Base-by-base conservation (phyloP, 2,329 filamentous ascomycete species). In the Chrysoporthe puriensis region DNA sequence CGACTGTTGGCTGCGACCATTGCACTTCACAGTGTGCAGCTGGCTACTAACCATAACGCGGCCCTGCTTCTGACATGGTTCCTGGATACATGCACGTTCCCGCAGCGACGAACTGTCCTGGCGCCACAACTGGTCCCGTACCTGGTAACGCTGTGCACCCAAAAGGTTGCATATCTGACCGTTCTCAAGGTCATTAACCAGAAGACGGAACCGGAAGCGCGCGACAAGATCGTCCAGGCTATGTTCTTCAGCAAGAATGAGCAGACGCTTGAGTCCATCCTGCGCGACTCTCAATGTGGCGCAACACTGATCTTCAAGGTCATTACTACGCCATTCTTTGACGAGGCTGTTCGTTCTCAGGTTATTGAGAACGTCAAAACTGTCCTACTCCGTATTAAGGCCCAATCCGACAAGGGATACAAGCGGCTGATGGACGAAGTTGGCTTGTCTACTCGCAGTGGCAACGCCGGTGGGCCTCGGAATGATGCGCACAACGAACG, bases 361-460 rank as follows among this genome's bases (percentile, higher is more conserved):
- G 94, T 97, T 32, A 88, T 97, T 5, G 93, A 97, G 75, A 97
- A 94, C 68, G 93, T 99, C 63, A 93, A 95, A 76, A 93, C 89
- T 73, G 94, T 98, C 50, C 85, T 99, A 44, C 81, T 95, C 44
- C 91, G 91, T 74, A 90, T 98, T 79, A 97, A 97, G 82, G 95
- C 94, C 6, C 93, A 97, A 75, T 93, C 96, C 18, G 91, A 90
- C 70, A 96, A 98, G 80, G 96, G 96, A 63, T 99, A 99, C 83
- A 99, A 98, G 85, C 91, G 96, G 64, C 82, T 99, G 69, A 99
- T 99, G 96, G 96, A 99, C 75, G 96, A 99, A 77, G 96, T 99
- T 73, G 94, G 95, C 69, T 82, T 99, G 48, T 96, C 95, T 6
- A 91, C 88, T 40, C 82, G 89, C 56, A 86, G 80, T 69, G 78